Conservation (phyloP, 2,329 filamentous ascomycete genomes). For the Tolypocladium amazonense region DNA sequence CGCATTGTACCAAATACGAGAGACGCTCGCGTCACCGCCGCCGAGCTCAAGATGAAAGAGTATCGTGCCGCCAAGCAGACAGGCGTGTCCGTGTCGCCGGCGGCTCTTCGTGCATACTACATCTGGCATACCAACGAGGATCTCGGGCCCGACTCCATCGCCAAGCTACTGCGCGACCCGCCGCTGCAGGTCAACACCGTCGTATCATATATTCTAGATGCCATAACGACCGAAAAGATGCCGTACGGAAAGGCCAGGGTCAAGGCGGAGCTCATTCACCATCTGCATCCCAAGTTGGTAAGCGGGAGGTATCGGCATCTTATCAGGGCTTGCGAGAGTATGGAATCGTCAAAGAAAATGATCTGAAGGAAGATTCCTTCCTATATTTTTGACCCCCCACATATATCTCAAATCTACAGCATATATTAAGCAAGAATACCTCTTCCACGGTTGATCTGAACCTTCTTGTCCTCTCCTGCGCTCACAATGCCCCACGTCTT, state of each 20-base stretch:
- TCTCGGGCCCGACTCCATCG: slow-evolving; percentile 38
- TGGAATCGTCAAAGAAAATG: not conserved
- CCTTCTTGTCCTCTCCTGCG: slow-evolving; percentile 83
- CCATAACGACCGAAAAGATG: slow-evolving; percentile 39
- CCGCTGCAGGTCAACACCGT: slow-evolving; percentile 48
- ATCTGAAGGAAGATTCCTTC: not conserved
- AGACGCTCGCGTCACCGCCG: slow-evolving; percentile 32
- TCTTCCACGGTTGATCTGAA: slow-evolving; percentile 76
- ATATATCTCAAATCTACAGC: not conserved
- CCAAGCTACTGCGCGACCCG: slow-evolving; percentile 46
- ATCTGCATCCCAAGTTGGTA: slow-evolving; percentile 14
- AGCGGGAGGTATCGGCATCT: slow-evolving; percentile 16
- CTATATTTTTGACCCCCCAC: not conserved
- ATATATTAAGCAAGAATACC: slow-evolving; percentile 32
- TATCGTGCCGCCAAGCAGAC: slow-evolving; percentile 22
- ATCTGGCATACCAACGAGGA: slow-evolving; percentile 48
- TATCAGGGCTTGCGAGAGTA: slow-evolving; percentile 10
- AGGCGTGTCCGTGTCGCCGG: slow-evolving; percentile 11
- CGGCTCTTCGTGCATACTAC: slow-evolving; percentile 47
- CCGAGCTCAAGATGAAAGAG: slow-evolving; percentile 25
- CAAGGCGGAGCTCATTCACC: slow-evolving; percentile 29
- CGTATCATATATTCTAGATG: slow-evolving; percentile 46
- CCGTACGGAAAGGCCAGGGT: slow-evolving; percentile 37
- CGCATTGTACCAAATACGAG: not conserved
- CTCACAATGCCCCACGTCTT: slow-evolving; percentile 78